These are phyloP conservation scores for Hypoxylon sp. DNA, from an alignment of 2,329 filamentous ascomycete genomes.

Conservation along the genomic window DNA sequence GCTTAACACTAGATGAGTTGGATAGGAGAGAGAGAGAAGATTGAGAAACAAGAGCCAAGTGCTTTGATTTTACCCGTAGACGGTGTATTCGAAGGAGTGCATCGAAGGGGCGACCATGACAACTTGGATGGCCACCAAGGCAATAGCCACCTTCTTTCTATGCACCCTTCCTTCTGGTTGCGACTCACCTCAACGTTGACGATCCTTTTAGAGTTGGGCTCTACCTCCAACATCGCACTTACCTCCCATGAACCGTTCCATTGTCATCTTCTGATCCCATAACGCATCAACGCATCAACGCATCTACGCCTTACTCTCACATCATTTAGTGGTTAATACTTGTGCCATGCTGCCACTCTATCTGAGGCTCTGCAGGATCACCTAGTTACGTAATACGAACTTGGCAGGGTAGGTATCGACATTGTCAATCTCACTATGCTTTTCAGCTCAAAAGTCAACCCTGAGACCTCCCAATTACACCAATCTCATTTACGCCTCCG, in stretches of 20 bases:
- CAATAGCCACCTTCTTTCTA: background rate
- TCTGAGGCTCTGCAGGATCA: background rate
- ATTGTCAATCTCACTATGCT: background rate
- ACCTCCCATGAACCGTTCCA: background rate
- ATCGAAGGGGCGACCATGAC: background rate
- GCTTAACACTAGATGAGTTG: conserved; percentile 9
- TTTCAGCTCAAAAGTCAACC: background rate
- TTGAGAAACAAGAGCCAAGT: background rate
- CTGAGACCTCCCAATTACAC: background rate
- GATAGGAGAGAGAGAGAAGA: background rate
- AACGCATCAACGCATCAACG: background rate
- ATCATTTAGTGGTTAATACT: too few species aligned
- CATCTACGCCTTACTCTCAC: background rate
- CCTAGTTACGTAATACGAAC: background rate
- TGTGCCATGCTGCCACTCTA: too few species aligned
- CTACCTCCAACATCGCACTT: background rate
- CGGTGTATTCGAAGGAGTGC: background rate
- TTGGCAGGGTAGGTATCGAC: background rate
- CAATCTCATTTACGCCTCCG: background rate
- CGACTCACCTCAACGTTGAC: background rate
- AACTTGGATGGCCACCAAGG: background rate
- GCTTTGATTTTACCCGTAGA: background rate
- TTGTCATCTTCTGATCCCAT: background rate
- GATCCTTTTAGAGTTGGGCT: background rate
- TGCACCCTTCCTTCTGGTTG: background rate